Evolutionary conservation across 83 land plant species (phyloP).

Genomic region (Picea mariana): DNA sequence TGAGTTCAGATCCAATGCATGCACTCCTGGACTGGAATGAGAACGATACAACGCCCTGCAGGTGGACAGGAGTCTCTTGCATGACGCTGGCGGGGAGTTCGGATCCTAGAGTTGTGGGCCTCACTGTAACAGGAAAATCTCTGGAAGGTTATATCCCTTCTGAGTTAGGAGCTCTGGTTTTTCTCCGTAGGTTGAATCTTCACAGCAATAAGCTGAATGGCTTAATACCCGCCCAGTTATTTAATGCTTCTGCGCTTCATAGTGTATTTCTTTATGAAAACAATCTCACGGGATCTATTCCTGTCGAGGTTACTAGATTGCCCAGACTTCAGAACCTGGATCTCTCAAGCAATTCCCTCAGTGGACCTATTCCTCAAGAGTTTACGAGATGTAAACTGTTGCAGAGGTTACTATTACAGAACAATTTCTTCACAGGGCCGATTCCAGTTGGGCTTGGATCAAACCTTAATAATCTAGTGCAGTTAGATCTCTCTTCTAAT

Average conservation of each 20-base stretch:
- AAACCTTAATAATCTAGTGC: slow-evolving; percentile 39
- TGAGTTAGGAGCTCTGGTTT: slow-evolving; percentile 58
- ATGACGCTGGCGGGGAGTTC: slow-evolving; percentile 31
- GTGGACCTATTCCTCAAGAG: slow-evolving; percentile 38
- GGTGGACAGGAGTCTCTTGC: slow-evolving; percentile 74
- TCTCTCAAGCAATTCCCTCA: slow-evolving; percentile 54
- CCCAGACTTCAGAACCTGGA: slow-evolving; percentile 73
- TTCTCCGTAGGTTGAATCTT: slow-evolving; percentile 68
- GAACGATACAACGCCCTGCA: slow-evolving; percentile 52
- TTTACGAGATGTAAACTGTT: slow-evolving; percentile 51
- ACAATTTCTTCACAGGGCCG: slow-evolving; percentile 50
- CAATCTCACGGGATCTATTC: slow-evolving; percentile 63
- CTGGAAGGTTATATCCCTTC: slow-evolving; percentile 68
- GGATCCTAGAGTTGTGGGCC: slow-evolving; percentile 60
- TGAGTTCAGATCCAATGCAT: slow-evolving; percentile 35
- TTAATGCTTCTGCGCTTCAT: slow-evolving; percentile 67
- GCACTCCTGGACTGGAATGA: slow-evolving; percentile 61
- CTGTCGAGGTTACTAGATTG: slow-evolving; percentile 40
- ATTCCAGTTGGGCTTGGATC: slow-evolving; percentile 65
- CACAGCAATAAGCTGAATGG: slow-evolving; percentile 66
- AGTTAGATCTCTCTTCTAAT: slow-evolving; percentile 69
- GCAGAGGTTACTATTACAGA: slow-evolving; percentile 53
- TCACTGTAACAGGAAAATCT: slow-evolving; percentile 45
- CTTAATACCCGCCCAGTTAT: slow-evolving; percentile 51
- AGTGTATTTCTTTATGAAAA: slow-evolving; percentile 62